Conservation (phyloP, 1,284 basidiomycete species). For the Lentinus polychrous region DNA sequence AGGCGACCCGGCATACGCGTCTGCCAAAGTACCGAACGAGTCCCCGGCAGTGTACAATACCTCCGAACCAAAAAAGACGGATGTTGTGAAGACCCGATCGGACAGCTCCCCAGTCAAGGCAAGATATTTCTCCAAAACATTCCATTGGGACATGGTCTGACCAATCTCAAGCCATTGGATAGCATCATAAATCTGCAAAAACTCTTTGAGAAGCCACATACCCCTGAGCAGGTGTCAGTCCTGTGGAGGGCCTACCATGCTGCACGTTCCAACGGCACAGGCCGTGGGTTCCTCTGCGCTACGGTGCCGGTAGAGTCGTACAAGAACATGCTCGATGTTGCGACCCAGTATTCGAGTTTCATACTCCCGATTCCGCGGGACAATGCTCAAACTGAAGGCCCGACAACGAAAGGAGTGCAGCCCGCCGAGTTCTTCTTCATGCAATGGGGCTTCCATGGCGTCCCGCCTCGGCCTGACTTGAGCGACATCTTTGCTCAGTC, state of each 20-base stretch:
- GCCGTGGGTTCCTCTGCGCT: constrained; percentile 79
- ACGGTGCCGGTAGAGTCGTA: constrained; percentile 72
- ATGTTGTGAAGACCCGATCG: constrained; percentile 12
- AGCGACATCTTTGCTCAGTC: constrained; percentile 33
- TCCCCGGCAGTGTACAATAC: constrained; percentile 2
- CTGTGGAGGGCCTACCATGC: constrained; percentile 91
- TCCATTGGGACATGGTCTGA: not conserved
- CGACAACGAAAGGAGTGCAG: constrained; percentile 22
- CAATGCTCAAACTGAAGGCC: constrained; percentile 22
- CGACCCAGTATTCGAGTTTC: constrained; percentile 66
- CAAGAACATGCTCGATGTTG: constrained; percentile 57
- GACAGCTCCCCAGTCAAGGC: constrained; percentile 71
- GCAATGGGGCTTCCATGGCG: constrained; percentile 77
- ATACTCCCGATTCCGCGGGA: constrained; percentile 70
- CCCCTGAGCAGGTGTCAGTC: constrained; percentile 63
- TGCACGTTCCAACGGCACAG: constrained; percentile 67
- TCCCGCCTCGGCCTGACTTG: constrained; percentile 43
- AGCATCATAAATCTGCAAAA: constrained; percentile 75
- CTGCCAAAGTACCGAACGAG: constrained; percentile 17
- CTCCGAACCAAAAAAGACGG: not conserved
- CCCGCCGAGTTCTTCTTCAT: constrained; percentile 86
- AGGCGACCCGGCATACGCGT: constrained; percentile 15
- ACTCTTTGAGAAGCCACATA: constrained; percentile 64
- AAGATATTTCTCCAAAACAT: constrained; percentile 13
- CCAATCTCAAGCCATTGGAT: constrained; percentile 57